Base-by-base conservation (phyloP, 352 stramenopile species). In the Globisporangium cederbergense region DNA sequence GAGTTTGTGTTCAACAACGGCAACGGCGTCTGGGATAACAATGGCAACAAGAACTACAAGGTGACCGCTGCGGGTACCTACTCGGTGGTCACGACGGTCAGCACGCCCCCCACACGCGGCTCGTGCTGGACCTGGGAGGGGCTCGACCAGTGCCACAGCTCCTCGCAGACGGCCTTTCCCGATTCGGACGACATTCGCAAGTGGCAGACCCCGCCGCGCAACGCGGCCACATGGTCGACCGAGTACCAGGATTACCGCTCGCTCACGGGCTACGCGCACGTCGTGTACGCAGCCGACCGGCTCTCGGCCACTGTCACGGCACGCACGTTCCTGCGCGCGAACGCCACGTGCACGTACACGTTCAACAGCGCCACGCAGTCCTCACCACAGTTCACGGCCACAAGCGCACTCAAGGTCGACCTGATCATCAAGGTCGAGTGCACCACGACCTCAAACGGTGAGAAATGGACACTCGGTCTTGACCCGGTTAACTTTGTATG, bases 401-500 rank as follows among this genome's bases (percentile, higher is more conserved):
- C 67, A 3, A 71, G 56, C 14, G 65, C 66, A 11, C 30, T 79
- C 32, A 68, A 50, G 20, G 52, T 58, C 22, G 73, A 76, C 3
- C 62, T 86, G 25, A 49, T 68, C 30, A 78, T 83, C 51, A 56
- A 70, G 4, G 73, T 71, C n/a, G 65, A 51, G 22, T 85, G 76
- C 45, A 64, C 67, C 0, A 60, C 68, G 18, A 40, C 43, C 3
- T 59, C 16, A 13, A 61, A 36, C 8, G 47, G 50, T 7, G 66
- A 68, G 9, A 71, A 62, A 54, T 78, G 68, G 67, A 81, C 62
- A 2, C 51, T 89, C 4, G 65, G 60, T 22, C 62, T 89, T 4
- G 80, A 89, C 25, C 78, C 80, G 3, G 71, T 89, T 40, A 83
- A 89, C 70, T 88, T 89, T 64, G 53, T 89, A 1, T 89, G 80